Conservation (phyloP, 169 alveolate species). For the Amoebophrya sp. region DNA sequence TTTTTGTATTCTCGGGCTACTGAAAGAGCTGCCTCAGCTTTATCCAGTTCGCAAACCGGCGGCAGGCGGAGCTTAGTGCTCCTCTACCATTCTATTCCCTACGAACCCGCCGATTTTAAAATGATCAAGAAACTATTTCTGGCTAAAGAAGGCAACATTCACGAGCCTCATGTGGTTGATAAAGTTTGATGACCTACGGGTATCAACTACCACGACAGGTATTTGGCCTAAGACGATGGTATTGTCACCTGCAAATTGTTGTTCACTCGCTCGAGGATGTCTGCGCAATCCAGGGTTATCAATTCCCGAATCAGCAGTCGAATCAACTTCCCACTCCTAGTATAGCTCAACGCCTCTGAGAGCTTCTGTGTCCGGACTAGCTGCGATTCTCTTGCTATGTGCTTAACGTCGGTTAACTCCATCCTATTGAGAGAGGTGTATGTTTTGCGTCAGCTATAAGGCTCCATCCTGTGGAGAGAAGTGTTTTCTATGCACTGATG, state of each 20-base stretch:
- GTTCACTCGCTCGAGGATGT: not conserved
- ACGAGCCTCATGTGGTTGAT: not conserved
- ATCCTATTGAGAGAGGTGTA: not conserved
- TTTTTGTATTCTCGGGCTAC: too few relatives aligned
- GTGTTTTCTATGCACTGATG: not conserved
- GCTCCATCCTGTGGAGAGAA: not conserved
- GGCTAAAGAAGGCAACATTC: not conserved
- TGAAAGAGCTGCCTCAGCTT: too few relatives aligned
- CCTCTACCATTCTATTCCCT: too few relatives aligned
- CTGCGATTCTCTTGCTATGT: not conserved
- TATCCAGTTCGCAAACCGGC: too few relatives aligned
- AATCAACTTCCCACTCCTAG: not conserved
- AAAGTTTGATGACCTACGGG: not conserved
- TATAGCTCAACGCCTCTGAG: not conserved
- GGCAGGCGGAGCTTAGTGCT: too few relatives aligned
- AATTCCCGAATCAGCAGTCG: not conserved
- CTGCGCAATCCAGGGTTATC: not conserved
- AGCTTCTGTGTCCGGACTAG: conserved; percentile 7
- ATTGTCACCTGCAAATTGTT: not conserved
- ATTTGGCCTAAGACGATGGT: too few relatives aligned
- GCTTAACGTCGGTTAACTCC: conserved; percentile 18
- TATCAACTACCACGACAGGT: too few relatives aligned
- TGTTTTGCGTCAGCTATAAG: not conserved
- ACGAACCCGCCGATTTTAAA: too few relatives aligned
- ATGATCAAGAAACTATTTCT: too few relatives aligned